Base-by-base conservation (phyloP, 225 moss, liverwort and hornwort species). In the Asterella californica region DNA sequence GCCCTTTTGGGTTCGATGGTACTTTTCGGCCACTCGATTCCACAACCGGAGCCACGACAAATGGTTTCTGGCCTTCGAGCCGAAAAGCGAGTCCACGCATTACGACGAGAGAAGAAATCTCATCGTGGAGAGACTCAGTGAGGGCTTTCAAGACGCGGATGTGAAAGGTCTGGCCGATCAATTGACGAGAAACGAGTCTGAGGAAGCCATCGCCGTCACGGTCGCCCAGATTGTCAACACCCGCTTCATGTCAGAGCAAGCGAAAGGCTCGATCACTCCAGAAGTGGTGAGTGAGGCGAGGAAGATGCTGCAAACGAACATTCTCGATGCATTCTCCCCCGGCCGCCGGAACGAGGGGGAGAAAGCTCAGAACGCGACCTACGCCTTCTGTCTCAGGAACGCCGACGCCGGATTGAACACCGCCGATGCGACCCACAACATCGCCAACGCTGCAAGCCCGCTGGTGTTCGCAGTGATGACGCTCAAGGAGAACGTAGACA, bases 21-120 rank as follows among this genome's bases (percentile, higher is more conserved):
- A 74, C 83, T 83, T 83, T 53, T 45, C 72, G 21, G 83, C 61
- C 42, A 83, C 83, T 9, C 79, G 74, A 65, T 79, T 85, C 45
- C 78, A 66, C 74, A 52, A 48, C 25, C 49, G 37, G 42, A 63
- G 46, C 50, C 71, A 83, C 78, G 82, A 83, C 53, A 83, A 59
- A 19, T 64, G 64, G 64, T 62, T 65, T 34, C 9, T 66, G 33
- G 72, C 79, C 15, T 74, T 45, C 17, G 79, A 68, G 66, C 79
- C 63, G 63, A 72, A 60, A 33, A 42, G 52, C 64, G 68, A 82
- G 74, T 73, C 78, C 22, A 82, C 81, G 18, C 78, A 48, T 8
- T 61, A 65, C 52, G n/a, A 72, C 9, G 82, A 82, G 48, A 38
- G 59, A 10, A 77, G 82, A 17, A 53, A 70, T 33, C 72, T 50